These are phyloP conservation scores for Xerocomus nothofagi DNA, from an alignment of 1,284 basidiomycete genomes.

Conservation along the genomic window DNA sequence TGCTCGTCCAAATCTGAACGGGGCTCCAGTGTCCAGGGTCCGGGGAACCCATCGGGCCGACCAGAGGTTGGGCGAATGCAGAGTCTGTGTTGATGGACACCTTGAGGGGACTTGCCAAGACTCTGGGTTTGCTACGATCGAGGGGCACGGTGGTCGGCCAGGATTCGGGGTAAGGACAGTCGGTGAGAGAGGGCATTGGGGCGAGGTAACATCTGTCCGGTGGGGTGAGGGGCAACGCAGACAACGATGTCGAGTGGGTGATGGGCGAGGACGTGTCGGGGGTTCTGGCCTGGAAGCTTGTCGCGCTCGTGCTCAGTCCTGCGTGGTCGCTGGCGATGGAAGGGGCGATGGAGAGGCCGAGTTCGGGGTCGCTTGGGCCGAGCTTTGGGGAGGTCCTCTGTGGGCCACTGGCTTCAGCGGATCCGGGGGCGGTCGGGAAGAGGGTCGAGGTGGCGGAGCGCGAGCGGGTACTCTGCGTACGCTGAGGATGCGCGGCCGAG, in stretches of 20 bases:
- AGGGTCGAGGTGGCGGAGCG: constrained; percentile 21
- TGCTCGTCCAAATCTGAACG: constrained; percentile 29
- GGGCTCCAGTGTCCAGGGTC: constrained; percentile 20
- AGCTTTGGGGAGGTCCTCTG: constrained; percentile 27
- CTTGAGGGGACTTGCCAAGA: constrained; percentile 27
- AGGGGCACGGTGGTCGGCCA: constrained; percentile 17
- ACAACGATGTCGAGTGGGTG: constrained; percentile 8
- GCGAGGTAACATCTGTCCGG: constrained; percentile 29
- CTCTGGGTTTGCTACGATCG: constrained; percentile 13
- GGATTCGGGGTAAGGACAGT: constrained; percentile 26
- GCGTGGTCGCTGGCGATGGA: not conserved
- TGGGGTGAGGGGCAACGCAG: constrained; percentile 26
- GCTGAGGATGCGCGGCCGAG: not conserved
- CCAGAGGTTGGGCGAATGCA: constrained; percentile 4
- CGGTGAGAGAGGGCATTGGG: constrained; percentile 17
- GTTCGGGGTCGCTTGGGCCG: constrained; percentile 14
- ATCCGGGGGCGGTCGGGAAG: not conserved
- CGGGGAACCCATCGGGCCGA: constrained; percentile 17
- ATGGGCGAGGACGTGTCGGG: constrained; percentile 16
- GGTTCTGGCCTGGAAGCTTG: constrained; percentile 5
- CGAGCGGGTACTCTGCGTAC: constrained; percentile 8
- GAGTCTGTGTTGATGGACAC: constrained; percentile 7
- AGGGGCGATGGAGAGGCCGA: constrained; percentile 13
- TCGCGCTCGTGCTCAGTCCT: not conserved
- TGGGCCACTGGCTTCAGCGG: constrained; percentile 1